Evolutionary conservation across 176 grass and related monocot species (phyloP).

Genomic region (Musa itinerans): DNA sequence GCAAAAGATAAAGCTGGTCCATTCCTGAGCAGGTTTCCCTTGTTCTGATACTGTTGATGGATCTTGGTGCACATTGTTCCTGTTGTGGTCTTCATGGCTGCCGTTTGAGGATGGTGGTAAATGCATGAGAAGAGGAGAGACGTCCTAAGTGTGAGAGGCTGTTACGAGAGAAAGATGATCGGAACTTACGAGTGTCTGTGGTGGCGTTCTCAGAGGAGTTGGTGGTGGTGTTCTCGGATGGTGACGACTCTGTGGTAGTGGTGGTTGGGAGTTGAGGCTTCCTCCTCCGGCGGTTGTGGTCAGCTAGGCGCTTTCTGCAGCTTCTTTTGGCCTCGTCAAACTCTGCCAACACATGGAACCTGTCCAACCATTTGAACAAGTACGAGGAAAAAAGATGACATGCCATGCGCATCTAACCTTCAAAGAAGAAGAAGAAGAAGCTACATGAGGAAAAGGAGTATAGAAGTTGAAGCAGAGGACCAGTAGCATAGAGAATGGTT

Average conservation of each 20-base stretch:
- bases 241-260: background rate
- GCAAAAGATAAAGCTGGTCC: slow-evolving; percentile 3
- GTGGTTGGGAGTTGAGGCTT: slow-evolving; percentile 25
- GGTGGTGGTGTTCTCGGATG: background rate
- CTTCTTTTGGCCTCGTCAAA: slow-evolving; percentile 70
- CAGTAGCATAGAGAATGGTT: too few relatives aligned
- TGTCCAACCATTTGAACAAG: background rate
- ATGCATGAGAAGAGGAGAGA: too few relatives aligned
- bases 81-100: background rate
- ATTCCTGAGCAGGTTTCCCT: background rate
- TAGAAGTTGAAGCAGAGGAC: too few relatives aligned
- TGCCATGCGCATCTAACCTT: too few relatives aligned
- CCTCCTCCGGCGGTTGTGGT: slow-evolving; percentile 74
- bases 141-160: too few relatives aligned
- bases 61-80: background rate
- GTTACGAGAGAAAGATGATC: too few relatives aligned
- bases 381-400: background rate
- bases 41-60: too few relatives aligned
- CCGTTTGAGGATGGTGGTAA: background rate
- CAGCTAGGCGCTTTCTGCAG: slow-evolving; percentile 67
- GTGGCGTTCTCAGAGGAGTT: slow-evolving; percentile 4
- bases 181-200: too few relatives aligned
- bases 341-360: slow-evolving; percentile 60
- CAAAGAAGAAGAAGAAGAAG: too few relatives aligned
- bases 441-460: too few relatives aligned